Base-by-base conservation (phyloP, 371 early-diverging fungal genomes). In the Thermomucor indicae-seudaticae region DNA sequence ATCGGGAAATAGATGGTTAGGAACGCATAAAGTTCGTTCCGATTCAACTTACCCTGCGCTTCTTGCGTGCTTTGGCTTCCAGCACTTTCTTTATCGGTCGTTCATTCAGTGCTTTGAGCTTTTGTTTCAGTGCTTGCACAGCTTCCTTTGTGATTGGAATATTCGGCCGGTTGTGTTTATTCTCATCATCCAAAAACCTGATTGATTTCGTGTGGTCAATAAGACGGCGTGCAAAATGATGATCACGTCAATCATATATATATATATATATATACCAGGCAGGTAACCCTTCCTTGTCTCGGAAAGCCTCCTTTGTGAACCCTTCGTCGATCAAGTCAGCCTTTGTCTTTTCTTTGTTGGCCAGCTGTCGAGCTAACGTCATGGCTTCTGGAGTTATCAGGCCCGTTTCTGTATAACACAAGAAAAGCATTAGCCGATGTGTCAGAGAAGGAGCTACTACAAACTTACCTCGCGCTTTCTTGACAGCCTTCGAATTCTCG, bases 41-140 rank as follows among this genome's bases (percentile, higher is more conserved):
- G n/a, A n/a, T n/a, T n/a, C n/a, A n/a, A n/a, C n/a, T n/a, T n/a
- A n/a, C 70, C 61, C 73, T 81, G 64, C 88, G 71, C 86, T 94
- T 92, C 81, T 97, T 95, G 51, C 98, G 82, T 31, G 92, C 93
- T 79, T 95, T 96, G 43, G 98, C 97, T 75, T 98, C 98, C n/a
- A 91, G 92, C 28, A 97, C 88, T 85, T 97, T 98, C 70, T 97
- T 97, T 70, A 97, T 96, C 17, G 97, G 96, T 31, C 96, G 90
- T 10, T 95, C 95, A 70, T 97, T 88, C 52, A 98, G 65, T 5
- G 90, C 94, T 65, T 81, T 80, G 57, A 91, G 75, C 49, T 86
- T 83, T 30, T 90, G 88, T 55, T 79, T 71, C 44, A 96, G 78
- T 42, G 89, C 81, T 30, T 86, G 72, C 35, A 95, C 89, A 3